Evolutionary conservation across 805 yeast genomes (phyloP), one percentile per base, ranked within the genome.

Genomic region (Ogataea angusta): DNA sequence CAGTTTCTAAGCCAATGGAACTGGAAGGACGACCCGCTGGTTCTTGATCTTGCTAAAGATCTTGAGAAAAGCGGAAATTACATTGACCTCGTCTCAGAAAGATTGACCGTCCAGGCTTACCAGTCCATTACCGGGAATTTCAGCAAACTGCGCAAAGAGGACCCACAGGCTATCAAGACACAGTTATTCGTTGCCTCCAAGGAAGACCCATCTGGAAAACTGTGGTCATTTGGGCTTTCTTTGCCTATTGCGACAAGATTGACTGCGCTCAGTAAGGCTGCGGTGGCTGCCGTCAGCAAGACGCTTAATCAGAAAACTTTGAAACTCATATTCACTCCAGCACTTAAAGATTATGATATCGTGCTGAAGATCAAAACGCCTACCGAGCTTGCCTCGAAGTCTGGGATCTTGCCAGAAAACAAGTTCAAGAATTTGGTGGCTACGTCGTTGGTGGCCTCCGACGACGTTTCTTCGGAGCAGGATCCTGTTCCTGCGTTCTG

Each of bases 1-100:
- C 68, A 76, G 34, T 85, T 83, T 53, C 60, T 93, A 32, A 73
- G 95, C 18, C 65, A 64, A 30, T 93, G 99, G 99, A 89, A 93
- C 61, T 93, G 99, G 99, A 83, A 78, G 53, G 95, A 85, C 47
- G 88, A 83, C 34, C 84, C 96, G 1, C 65, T 93, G 46, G 76
- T 90, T 39, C 64, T 93, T 45, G 97, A 93, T 55, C 65, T 87
- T 50, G 79, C 82, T 10, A 80, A 71, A 42, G 75, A 76, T 45
- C 62, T 56, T 30, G 66, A 60, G 25, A 42, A 51, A 2, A 45
- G 58, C 27, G 49, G 46, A 6, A 50, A 47, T 14, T 56, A 59
- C 39, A 60, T 66, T 47, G 70, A 70, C 38, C 73, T 71, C 37
- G 61, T 80, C 23, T 72, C 79, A 19, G 93, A 85, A 46, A 78